These are phyloP conservation scores for Trametes cubensis DNA, from an alignment of 768 basidiomycete species.

Conservation along the genomic window DNA sequence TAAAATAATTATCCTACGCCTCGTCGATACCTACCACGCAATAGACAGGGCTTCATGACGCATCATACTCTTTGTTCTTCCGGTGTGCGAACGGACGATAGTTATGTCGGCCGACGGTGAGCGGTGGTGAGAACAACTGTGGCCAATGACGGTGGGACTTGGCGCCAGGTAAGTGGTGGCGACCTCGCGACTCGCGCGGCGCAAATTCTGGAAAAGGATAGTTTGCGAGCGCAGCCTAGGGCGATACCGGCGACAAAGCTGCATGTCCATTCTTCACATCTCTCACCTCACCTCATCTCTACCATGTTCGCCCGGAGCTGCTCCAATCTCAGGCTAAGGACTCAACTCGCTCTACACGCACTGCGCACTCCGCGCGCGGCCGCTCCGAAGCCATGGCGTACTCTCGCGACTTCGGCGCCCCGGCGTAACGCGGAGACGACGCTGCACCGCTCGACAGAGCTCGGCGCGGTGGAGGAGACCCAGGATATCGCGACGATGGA, in stretches of 20 bases:
- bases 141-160: no score
- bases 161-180: neutral
- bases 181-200: neutral
- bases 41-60: conserved; percentile 24
- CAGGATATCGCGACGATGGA: conserved; percentile 64
- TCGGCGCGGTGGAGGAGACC: conserved; percentile 48
- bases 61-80: neutral
- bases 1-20: conserved; percentile 24
- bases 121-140: no score
- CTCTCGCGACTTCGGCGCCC: conserved; percentile 13
- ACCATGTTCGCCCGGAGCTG: conserved; percentile 10
- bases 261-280: neutral
- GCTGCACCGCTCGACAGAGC: conserved; percentile 26
- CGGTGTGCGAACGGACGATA: neutral
- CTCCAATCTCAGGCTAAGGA: neutral
- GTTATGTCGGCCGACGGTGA: no score
- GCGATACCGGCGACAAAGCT: neutral
- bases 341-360: neutral
- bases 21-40: conserved; percentile 25
- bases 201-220: neutral
- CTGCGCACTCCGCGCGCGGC: neutral
- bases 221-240: neutral
- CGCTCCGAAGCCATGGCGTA: conserved; percentile 1
- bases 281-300: no score
- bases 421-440: conserved; percentile 17